These are phyloP conservation scores for Suillus subluteus DNA, from an alignment of 768 basidiomycete genomes.

Conservation along the genomic window DNA sequence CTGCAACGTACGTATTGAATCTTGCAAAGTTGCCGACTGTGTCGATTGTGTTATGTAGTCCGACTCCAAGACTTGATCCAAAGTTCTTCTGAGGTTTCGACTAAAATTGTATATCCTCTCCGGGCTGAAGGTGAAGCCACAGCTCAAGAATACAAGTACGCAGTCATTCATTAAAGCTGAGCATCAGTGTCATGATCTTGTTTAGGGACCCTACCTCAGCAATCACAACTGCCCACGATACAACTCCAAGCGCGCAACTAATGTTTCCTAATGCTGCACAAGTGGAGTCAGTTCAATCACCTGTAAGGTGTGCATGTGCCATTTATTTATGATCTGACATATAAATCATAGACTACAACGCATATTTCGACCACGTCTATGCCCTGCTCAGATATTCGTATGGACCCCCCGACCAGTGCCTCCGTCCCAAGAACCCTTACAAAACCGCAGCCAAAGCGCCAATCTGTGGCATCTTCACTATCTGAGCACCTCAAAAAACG, in stretches of 20 bases:
- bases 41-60: background rate
- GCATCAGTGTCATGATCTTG: background rate
- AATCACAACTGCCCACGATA: background rate
- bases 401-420: constrained; percentile 6
- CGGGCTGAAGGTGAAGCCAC: background rate
- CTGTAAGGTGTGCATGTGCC: background rate
- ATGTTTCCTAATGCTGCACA: background rate
- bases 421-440: constrained; percentile 1
- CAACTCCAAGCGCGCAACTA: background rate
- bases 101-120: background rate
- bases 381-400: background rate
- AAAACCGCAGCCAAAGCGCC: constrained; percentile 34
- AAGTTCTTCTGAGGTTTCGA: background rate
- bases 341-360: background rate
- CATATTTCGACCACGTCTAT: background rate
- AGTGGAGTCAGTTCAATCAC: background rate
- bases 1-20: constrained; percentile 24
- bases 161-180: background rate
- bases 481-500: constrained; percentile 29
- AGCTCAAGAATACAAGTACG: background rate
- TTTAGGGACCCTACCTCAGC: background rate
- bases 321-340: background rate
- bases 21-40: background rate
- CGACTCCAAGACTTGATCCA: constrained; percentile 2
- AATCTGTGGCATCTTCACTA: constrained; percentile 22